A percentile compares a stretch with the other conserved stretches of the same genome.
Evolutionary conservation across 495 filamentous ascomycete genomes (phyloP).

Genomic region (Neurospora hispaniola): DNA sequence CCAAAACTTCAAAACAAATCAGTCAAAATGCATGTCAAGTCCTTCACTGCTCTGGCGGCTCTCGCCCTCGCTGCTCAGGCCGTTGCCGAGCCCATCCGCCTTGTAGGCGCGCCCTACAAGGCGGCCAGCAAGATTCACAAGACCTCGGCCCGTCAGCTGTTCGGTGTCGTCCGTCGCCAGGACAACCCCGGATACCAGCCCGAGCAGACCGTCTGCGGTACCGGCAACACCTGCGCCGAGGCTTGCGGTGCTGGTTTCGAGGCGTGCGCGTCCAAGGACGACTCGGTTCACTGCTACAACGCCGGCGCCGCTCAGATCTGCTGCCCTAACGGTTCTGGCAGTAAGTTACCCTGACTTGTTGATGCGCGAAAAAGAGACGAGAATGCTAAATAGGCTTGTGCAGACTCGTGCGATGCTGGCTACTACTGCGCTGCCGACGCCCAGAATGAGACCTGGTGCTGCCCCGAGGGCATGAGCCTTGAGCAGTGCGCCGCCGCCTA

Average conservation of each 20-base stretch:
- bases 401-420: conserved; percentile 37
- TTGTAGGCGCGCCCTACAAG: conserved; percentile 23
- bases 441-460: conserved; percentile 33
- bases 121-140: conserved; percentile 22
- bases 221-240: conserved; percentile 34
- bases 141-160: conserved; percentile 30
- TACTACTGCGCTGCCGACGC: conserved; percentile 37
- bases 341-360: conserved; percentile 20
- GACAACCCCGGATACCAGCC: conserved; percentile 31
- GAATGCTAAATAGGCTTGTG: conserved; percentile 3
- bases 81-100: conserved; percentile 26
- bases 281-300: conserved; percentile 36
- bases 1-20: neutral
- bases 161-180: conserved; percentile 30
- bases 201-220: conserved; percentile 27
- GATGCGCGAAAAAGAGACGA: neutral
- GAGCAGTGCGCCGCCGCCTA: conserved; percentile 32
- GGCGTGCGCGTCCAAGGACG: conserved; percentile 30
- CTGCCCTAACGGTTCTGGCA: conserved; percentile 33
- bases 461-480: conserved; percentile 32
- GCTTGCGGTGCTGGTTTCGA: conserved; percentile 36
- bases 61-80: conserved; percentile 28
- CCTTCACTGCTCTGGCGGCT: conserved; percentile 29
- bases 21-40: conserved; percentile 28
- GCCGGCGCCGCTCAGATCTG: conserved; percentile 29